A percentile compares a stretch with the other conserved stretches of the same genome.
Evolutionary conservation across 2,329 filamentous ascomycete species (phyloP).

Genomic region (Cytospora schulzeri): DNA sequence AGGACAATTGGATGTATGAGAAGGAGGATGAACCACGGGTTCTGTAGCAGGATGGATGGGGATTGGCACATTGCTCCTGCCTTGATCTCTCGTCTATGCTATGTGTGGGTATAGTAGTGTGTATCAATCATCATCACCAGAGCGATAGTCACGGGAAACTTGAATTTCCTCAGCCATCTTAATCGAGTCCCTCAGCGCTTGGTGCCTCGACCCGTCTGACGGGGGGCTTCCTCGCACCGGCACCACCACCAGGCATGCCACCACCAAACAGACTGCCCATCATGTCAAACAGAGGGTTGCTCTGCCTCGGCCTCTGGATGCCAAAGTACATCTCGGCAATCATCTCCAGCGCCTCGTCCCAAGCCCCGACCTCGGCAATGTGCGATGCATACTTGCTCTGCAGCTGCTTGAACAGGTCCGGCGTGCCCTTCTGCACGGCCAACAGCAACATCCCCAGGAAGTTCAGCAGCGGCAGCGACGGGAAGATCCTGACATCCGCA

Average conservation of each 20-base stretch:
- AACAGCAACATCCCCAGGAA: conserved; percentile 85
- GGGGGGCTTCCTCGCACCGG: conserved; percentile 47
- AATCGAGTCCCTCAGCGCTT: conserved; percentile 62
- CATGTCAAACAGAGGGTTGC: conserved; percentile 95
- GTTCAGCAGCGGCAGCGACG: conserved; percentile 90
- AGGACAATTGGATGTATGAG: conserved; percentile 93
- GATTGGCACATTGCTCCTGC: conserved; percentile 1
- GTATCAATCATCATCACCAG: conserved; percentile 15
- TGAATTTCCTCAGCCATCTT: conserved; percentile 30
- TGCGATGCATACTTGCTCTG: conserved; percentile 78
- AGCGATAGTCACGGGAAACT: not conserved
- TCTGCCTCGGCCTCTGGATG: conserved; percentile 84
- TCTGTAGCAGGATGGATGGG: conserved; percentile 8
- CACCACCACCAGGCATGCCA: conserved; percentile 59
- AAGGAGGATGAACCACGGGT: conserved; percentile 57
- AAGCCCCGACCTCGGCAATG: conserved; percentile 74
- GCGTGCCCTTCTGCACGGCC: conserved; percentile 75
- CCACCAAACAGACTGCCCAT: conserved; percentile 94
- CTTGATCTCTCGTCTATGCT: conserved; percentile 13
- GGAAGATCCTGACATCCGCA: conserved; percentile 80
- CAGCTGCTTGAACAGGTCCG: conserved; percentile 81
- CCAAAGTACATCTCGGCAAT: conserved; percentile 97
- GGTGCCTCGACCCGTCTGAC: conserved; percentile 51
- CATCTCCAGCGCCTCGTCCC: conserved; percentile 81
- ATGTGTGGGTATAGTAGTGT: conserved; percentile 16